phyloP scores from a whole-genome alignment of 2,329 filamentous ascomycete species.

The Sclerotinia minor region DNA sequence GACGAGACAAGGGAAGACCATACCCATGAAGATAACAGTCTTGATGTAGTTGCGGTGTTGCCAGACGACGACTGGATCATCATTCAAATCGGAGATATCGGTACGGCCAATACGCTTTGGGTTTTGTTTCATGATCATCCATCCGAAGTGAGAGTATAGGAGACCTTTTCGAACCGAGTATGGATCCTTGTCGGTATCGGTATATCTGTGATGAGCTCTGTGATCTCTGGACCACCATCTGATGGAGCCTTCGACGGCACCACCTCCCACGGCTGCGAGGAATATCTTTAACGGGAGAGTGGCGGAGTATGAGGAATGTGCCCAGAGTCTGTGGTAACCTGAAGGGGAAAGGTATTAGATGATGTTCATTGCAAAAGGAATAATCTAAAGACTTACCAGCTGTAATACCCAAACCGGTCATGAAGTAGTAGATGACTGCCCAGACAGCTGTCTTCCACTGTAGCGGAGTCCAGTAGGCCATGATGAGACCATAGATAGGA shows the following conservation, averaged over 20 bases:
- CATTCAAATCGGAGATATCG: slow-evolving; percentile 85
- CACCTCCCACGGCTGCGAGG: slow-evolving; percentile 77
- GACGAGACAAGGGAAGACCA: slow-evolving; percentile 73
- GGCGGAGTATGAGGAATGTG: slow-evolving; percentile 81
- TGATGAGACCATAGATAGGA: slow-evolving; percentile 70
- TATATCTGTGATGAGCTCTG: slow-evolving; percentile 86
- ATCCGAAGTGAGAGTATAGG: slow-evolving; percentile 80
- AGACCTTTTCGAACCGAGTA: slow-evolving; percentile 90
- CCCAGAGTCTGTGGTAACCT: slow-evolving; percentile 82
- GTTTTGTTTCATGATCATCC: slow-evolving; percentile 95
- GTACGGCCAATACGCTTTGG: slow-evolving; percentile 84
- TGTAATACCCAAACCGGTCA: slow-evolving; percentile 78
- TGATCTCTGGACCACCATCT: slow-evolving; percentile 89
- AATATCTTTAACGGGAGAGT: slow-evolving; percentile 75
- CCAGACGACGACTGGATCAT: slow-evolving; percentile 81
- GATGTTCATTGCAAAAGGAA: background rate
- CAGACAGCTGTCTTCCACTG: slow-evolving; percentile 70
- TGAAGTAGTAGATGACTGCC: slow-evolving; percentile 78
- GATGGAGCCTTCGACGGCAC: slow-evolving; percentile 82
- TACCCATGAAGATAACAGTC: slow-evolving; percentile 73
- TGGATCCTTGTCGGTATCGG: slow-evolving; percentile 88
- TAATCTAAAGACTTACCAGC: slow-evolving; percentile 55
- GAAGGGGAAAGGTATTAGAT: slow-evolving; percentile 30
- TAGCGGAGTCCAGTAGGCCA: slow-evolving; percentile 76
- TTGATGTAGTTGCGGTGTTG: slow-evolving; percentile 87